Percentiles rank a stretch among this genome's conserved stretches.
phyloP scores from a whole-genome alignment of 495 filamentous ascomycete genomes.

The Penicillium simplicissimum region DNA sequence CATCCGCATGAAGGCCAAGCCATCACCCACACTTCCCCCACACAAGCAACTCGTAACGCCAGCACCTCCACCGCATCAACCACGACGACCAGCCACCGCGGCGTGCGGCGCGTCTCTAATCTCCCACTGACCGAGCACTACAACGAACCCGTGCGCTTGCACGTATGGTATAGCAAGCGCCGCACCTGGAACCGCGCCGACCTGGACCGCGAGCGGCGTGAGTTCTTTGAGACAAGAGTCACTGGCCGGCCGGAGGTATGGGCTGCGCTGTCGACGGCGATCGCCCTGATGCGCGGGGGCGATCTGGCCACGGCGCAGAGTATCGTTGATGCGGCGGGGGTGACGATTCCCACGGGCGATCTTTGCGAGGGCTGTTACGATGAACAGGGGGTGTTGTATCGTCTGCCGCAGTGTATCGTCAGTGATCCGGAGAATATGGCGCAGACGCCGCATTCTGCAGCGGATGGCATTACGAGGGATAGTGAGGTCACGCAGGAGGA shows the following conservation, averaged over 20 bases:
- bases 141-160: slow-evolving; percentile 51
- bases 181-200: slow-evolving; percentile 53
- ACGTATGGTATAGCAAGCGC: slow-evolving; percentile 53
- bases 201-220: slow-evolving; percentile 52
- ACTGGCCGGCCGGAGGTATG: slow-evolving; percentile 76
- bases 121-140: slow-evolving; percentile 47
- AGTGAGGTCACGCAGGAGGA: slow-evolving; percentile 38
- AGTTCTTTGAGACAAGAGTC: slow-evolving; percentile 84
- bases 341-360: slow-evolving; percentile 77
- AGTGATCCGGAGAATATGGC: slow-evolving; percentile 72
- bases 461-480: slow-evolving; percentile 9
- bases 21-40: slow-evolving; percentile 20
- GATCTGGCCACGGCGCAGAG: slow-evolving; percentile 75
- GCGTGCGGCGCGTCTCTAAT: slow-evolving; percentile 19
- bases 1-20: slow-evolving; percentile 17
- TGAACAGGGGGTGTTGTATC: slow-evolving; percentile 71
- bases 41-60: slow-evolving; percentile 17
- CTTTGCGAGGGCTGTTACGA: slow-evolving; percentile 77
- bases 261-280: slow-evolving; percentile 66
- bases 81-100: slow-evolving; percentile 13
- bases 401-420: slow-evolving; percentile 73
- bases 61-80: slow-evolving; percentile 13
- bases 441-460: slow-evolving; percentile 27
- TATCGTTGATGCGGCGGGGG: slow-evolving; percentile 70
- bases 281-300: slow-evolving; percentile 60